Evolutionary conservation across 768 basidiomycete species (phyloP).

Genomic region (Chalciporus sphaerocephalus): DNA sequence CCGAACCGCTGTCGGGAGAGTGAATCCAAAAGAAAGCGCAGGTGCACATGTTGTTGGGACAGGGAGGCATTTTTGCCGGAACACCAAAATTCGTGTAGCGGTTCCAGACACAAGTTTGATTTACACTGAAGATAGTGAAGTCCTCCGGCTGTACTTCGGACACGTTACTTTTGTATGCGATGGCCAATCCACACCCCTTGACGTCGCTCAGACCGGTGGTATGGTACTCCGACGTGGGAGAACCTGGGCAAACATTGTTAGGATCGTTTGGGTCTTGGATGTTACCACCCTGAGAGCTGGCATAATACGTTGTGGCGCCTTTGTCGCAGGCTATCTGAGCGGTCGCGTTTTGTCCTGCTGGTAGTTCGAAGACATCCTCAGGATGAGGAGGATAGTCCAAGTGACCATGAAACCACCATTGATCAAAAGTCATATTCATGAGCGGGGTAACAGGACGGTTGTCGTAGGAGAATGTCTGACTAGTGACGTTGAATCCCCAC

Average conservation of each 20-base stretch:
- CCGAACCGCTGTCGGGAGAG: constrained; percentile 53
- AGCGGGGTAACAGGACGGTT: constrained; percentile 55
- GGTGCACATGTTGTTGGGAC: constrained; percentile 56
- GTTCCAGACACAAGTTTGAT: constrained; percentile 71
- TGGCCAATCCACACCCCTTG: constrained; percentile 64
- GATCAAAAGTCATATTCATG: constrained; percentile 34
- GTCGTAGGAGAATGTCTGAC: constrained; percentile 50
- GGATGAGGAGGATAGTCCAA: constrained; percentile 53
- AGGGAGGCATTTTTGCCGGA: constrained; percentile 63
- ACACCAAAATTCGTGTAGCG: constrained; percentile 67
- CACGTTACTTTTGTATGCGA: constrained; percentile 69
- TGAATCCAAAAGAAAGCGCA: constrained; percentile 79
- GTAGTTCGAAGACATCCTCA: constrained; percentile 55
- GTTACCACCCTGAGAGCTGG: constrained; percentile 49
- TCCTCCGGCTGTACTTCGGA: constrained; percentile 57
- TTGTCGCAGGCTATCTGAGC: constrained; percentile 58
- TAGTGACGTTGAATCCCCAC: constrained; percentile 68
- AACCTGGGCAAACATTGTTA: constrained; percentile 50
- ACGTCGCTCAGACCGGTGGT: constrained; percentile 52
- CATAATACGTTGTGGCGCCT: constrained; percentile 54
- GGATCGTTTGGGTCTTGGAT: constrained; percentile 44
- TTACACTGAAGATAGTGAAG: constrained; percentile 70
- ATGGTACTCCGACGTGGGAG: constrained; percentile 45
- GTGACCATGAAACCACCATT: constrained; percentile 64
- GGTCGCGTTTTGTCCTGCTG: constrained; percentile 52